Percentiles rank a stretch among this genome's conserved stretches.
Evolutionary conservation across 179 eudicot genomes (phyloP).

Genomic region (Beta lomatogona): DNA sequence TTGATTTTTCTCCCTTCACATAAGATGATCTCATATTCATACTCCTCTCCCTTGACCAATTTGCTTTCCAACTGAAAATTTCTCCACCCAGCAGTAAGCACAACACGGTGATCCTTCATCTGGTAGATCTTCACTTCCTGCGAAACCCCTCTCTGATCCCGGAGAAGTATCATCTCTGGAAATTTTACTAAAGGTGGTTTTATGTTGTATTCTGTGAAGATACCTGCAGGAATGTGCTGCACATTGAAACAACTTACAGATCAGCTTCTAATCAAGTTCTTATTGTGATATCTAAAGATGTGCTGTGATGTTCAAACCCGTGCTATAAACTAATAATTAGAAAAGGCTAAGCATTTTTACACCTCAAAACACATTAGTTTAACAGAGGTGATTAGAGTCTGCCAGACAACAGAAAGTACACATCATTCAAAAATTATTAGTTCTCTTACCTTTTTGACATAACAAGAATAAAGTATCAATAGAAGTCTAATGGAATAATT

Average conservation of each 20-base stretch:
- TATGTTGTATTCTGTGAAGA: background rate
- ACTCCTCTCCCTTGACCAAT: conserved; percentile 15
- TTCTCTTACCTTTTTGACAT: too few species aligned
- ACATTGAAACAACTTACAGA: background rate
- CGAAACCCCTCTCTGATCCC: conserved; percentile 7
- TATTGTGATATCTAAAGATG: too few species aligned
- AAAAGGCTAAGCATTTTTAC: too few species aligned
- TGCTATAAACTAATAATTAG: background rate
- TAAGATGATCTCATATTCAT: conserved; percentile 19
- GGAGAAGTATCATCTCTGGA: background rate
- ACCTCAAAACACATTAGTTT: too few species aligned
- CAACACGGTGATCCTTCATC: background rate
- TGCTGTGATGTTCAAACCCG: background rate
- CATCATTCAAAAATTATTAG: too few species aligned
- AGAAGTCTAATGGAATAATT: too few species aligned
- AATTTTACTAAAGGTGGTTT: background rate
- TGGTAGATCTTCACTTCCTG: background rate
- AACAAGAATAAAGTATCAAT: too few species aligned
- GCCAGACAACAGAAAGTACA: too few species aligned
- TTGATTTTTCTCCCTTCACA: conserved; percentile 12
- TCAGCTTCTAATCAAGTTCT: background rate
- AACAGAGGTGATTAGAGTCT: too few species aligned
- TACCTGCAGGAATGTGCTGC: conserved; percentile 20
- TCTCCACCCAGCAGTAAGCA: conserved; percentile 20
- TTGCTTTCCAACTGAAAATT: conserved; percentile 6